These are phyloP conservation scores for Candida albicans DNA, from an alignment of 1,139 yeast genomes.

Conservation along the genomic window DNA sequence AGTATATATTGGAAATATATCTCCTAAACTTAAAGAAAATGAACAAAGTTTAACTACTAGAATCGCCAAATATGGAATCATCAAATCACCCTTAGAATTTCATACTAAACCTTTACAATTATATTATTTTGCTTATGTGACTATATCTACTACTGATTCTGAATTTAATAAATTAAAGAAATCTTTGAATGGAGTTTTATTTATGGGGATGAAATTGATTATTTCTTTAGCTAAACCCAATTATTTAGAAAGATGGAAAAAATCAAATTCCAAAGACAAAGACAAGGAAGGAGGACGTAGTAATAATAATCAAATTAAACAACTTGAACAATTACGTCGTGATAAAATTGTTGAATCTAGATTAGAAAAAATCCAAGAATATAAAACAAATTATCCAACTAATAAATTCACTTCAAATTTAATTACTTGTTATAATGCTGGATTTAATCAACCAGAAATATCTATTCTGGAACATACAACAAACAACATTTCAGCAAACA, in stretches of 20 bases:
- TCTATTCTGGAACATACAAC: slow-evolving; percentile 33
- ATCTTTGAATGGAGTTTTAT: slow-evolving; percentile 67
- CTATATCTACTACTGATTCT: slow-evolving; percentile 50
- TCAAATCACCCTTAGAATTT: slow-evolving; percentile 46
- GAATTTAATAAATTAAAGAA: slow-evolving; percentile 49
- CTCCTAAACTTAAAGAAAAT: slow-evolving; percentile 49
- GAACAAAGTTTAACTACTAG: slow-evolving; percentile 45
- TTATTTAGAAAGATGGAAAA: slow-evolving; percentile 41
- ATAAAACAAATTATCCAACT: slow-evolving; percentile 29
- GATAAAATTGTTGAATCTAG: slow-evolving; percentile 42
- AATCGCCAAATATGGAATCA: slow-evolving; percentile 49
- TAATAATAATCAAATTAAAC: slow-evolving; percentile 32
- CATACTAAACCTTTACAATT: slow-evolving; percentile 51
- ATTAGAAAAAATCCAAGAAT: slow-evolving; percentile 43
- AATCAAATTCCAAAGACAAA: neutral
- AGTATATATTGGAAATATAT: slow-evolving; percentile 70
- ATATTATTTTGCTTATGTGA: slow-evolving; percentile 65
- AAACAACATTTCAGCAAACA: slow-evolving; percentile 33
- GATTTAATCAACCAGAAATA: slow-evolving; percentile 16
- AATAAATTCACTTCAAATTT: slow-evolving; percentile 25
- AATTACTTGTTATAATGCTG: slow-evolving; percentile 16
- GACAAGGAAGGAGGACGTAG: neutral
- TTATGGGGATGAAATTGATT: slow-evolving; percentile 67
- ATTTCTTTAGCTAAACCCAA: slow-evolving; percentile 48
- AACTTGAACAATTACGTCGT: slow-evolving; percentile 20